Evolutionary conservation across 257 asterid species (phyloP), one percentile per base, ranked within the genome.

Genomic region (Eucommia ulmoides): DNA sequence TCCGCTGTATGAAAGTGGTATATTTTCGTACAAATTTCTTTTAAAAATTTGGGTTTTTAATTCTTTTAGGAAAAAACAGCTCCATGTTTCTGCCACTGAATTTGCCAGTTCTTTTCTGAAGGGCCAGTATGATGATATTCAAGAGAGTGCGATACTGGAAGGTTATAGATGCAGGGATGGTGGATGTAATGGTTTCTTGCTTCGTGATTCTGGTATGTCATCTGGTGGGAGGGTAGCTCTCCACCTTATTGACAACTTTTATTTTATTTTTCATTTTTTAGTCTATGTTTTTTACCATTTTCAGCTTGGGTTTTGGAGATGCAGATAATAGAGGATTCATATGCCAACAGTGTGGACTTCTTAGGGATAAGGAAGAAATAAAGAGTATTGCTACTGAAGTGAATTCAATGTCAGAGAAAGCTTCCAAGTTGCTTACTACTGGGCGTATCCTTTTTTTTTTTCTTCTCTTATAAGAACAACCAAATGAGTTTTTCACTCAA

Each of bases 401-500:
- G 57, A 68, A 71, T 54, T 52, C 61, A 50, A 53, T 82, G 48
- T 74, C 78, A 8, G 86, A 81, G 33, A 73, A 65, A 68, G 89
- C 84, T 63, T 78, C 82, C 24, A 8, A 20, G 25, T 60, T 60
- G 24, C 70, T 76, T 55, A 69, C 84, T 56, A 55, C 74, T 54
- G 88, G 81, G 29, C 8, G 96, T 78, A 89, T 84, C 94, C 96
- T 67, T 57, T n/a, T n/a, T n/a, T n/a, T n/a, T n/a, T n/a, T n/a
- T n/a, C n/a, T n/a, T n/a, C n/a, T n/a, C n/a, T n/a, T n/a, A n/a
- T n/a, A n/a, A n/a, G n/a, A n/a, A n/a, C n/a, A n/a, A n/a, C n/a
- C n/a, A n/a, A n/a, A n/a, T 44, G 29, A 69, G 61, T 26, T 33
- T 59, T 61, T 26, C 24, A 52, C 50, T 59, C 61, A 11, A 20